Base-by-base conservation (phyloP, 2,329 filamentous ascomycete species). In the Alternaria sp. region DNA sequence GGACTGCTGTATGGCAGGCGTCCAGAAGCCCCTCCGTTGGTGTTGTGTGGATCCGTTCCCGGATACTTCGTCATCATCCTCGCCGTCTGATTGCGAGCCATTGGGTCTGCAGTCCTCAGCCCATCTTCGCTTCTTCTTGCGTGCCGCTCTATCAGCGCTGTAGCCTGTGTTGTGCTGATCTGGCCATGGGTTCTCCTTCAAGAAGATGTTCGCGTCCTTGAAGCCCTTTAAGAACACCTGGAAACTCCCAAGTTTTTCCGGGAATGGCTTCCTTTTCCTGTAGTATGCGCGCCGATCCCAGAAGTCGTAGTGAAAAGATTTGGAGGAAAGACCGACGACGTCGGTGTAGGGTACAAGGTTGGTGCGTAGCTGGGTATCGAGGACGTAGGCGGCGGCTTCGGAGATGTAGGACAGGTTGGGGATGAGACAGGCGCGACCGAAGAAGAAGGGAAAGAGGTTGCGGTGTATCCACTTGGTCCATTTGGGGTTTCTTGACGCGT, bases 401-500 rank as follows among this genome's bases (percentile, higher is more conserved):
- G 94, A 98, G 68, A 99, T 93, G 76, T 99, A 99, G 55, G 94
- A 97, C 51, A 99, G 85, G 74, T 99, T 99, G 57, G 95, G 95
- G 77, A 99, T 99, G 54, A 99, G 87, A 67, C 93, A 98, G 46
- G 94, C 94, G 73, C 95, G 86, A 18, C 95, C 95, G 73, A 99
- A 99, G 79, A 92, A 97, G 81, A 96, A 99, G 8, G 95, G 95
- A 70, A 99, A 98, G 66, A 99, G 78, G 77, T 99, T 99, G 65
- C 95, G 87, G 79, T 99, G 95, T 82, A 99, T 94, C 95, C 95
- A 99, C 81, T 99, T 99, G 70, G 96, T 98, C 94, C 94, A 98
- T 78, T 99, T 99, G 6, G 95, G 95, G 75, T 99, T 99, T 69
- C 93, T 91, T 32, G 92, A 95, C 1, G 95, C 95, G 75, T 97